These are phyloP conservation scores for Globisporangium nodosum DNA, from an alignment of 352 stramenopile species.

Conservation along the genomic window DNA sequence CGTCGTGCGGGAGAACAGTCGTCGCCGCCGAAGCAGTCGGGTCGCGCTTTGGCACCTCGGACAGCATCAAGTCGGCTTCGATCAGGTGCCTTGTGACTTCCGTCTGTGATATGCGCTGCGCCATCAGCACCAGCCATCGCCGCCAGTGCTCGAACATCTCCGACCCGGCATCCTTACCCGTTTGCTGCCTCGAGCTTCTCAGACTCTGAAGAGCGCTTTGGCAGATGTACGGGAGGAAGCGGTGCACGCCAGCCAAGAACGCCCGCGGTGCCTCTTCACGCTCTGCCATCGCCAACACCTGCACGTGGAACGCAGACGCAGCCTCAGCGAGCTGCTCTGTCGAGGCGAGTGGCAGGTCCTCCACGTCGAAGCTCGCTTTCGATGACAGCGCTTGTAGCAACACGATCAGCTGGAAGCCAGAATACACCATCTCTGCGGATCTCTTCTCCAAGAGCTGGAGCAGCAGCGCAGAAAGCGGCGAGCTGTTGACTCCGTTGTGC, in stretches of 20 bases:
- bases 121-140: conserved; percentile 44
- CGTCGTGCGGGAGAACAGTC: conserved; percentile 16
- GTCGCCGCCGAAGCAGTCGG: background rate
- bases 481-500: background rate
- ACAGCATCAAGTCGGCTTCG: conserved; percentile 48
- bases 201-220: conserved; percentile 42
- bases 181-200: conserved; percentile 5
- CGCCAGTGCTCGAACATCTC: conserved; percentile 36
- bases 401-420: conserved; percentile 39
- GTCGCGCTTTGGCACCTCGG: conserved; percentile 3
- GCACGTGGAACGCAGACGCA: conserved; percentile 31
- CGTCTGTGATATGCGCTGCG: conserved; percentile 31
- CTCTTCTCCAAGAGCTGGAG: conserved; percentile 26
- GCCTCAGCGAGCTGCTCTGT: conserved; percentile 11
- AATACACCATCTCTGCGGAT: conserved; percentile 31
- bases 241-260: conserved; percentile 38
- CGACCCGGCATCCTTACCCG: conserved; percentile 4
- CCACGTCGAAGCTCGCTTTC: background rate
- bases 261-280: conserved; percentile 17
- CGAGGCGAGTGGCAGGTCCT: background rate
- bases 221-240: conserved; percentile 53
- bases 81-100: conserved; percentile 49
- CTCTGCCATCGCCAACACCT: conserved; percentile 32
- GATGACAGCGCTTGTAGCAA: conserved; percentile 32
- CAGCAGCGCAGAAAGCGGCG: conserved; percentile 10